phyloP scores from a whole-genome alignment of 1,284 basidiomycete genomes.

The Wallemia mellicola region DNA sequence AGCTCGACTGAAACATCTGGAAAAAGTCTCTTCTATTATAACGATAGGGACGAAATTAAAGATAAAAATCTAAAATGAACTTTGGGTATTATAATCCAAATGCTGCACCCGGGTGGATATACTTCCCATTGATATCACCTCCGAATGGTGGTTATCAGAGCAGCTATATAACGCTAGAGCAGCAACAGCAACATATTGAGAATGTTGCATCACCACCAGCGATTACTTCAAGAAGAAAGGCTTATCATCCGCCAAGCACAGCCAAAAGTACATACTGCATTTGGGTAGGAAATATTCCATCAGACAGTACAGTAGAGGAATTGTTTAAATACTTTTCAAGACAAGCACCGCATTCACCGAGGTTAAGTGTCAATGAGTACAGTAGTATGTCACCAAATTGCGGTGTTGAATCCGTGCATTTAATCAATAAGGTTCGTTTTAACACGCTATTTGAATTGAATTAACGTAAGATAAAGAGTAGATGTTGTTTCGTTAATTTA shows the following conservation, averaged over 20 bases:
- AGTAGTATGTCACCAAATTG: not conserved
- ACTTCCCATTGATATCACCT: not conserved
- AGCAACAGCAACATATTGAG: not conserved
- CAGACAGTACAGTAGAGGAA: not conserved
- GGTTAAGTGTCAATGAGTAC: not conserved
- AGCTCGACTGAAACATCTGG: not conserved
- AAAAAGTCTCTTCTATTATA: too few relatives aligned
- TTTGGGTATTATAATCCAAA: not conserved
- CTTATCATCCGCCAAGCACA: not conserved
- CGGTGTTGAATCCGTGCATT: not conserved
- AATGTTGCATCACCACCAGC: not conserved
- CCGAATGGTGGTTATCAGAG: not conserved
- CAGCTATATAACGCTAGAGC: not conserved
- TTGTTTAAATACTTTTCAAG: not conserved
- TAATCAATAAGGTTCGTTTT: not conserved
- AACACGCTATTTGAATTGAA: too few relatives aligned
- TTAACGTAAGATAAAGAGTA: too few relatives aligned
- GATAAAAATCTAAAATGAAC: too few relatives aligned
- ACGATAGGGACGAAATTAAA: too few relatives aligned
- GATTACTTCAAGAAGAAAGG: not conserved
- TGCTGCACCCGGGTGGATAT: not conserved
- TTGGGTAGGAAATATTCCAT: not conserved
- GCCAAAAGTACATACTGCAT: not conserved
- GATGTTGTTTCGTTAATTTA: not conserved
- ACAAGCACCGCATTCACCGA: not conserved